Evolutionary conservation across 1,284 basidiomycete species (phyloP), one percentile per base, ranked within the genome.

Genomic region (Cutaneotrichosporon sp.): DNA sequence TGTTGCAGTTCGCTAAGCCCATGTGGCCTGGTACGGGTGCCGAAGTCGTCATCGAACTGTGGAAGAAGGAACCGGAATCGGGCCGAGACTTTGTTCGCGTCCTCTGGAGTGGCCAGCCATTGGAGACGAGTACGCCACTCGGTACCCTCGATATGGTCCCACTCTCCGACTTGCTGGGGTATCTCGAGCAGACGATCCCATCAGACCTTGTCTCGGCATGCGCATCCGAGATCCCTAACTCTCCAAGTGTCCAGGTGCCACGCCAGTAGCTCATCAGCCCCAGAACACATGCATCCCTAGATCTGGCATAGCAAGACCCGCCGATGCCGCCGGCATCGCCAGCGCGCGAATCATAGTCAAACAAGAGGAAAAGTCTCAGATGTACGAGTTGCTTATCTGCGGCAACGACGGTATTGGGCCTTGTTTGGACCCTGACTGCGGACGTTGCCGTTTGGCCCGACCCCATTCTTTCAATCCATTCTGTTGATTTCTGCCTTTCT

Each of bases 1-100:
- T 75, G 2, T 67, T 78, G 7, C 76, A 78, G 65, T 64, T 69
- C 30, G 69, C 69, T n/a, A 60, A 74, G 61, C 72, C 71, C 16
- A 63, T 73, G 4, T 77, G 76, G 74, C 75, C 76, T 2, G 75
- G 75, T 13, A 77, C 77, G 73, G 76, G 74, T 11, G 65, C 73
- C n/a, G 75, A 78, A 62, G 50, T 74, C 38, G 73, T 77, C n/a
- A 75, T 76, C 60, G 76, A 78, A 66, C 65, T 77, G 14, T 77
- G 70, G 66, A 59, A 42, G 18, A 59, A 50, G 11, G 38, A 46
- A 13, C 11, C 40, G 22, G 22, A 13, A 55, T 30, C 49, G 26
- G 22, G 52, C 52, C 52, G 52, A 55, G 14, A 55, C 21, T 66
- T 49, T 51, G 47, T 76, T 31, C 62, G 73, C n/a, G 70, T 76